These are phyloP conservation scores for Parathielavia appendiculata DNA, from an alignment of 495 filamentous ascomycete genomes.

Conservation along the genomic window DNA sequence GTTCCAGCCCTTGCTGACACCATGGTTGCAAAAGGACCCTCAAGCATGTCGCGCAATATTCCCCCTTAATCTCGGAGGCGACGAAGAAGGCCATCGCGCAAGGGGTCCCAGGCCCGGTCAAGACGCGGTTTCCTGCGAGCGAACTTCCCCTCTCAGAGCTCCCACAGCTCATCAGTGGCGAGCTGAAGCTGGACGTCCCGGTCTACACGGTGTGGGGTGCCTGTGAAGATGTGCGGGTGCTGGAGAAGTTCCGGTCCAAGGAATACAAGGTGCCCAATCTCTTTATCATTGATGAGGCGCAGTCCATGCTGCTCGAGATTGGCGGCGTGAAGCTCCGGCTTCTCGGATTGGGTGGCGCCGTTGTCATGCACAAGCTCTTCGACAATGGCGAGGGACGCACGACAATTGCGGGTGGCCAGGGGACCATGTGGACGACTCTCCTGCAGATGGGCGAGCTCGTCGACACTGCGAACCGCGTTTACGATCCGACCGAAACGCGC, in stretches of 20 bases:
- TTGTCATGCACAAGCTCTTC: conserved; percentile 99
- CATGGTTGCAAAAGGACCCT: conserved; percentile 61
- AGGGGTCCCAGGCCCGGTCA: conserved; percentile 60
- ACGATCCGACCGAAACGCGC: conserved; percentile 97
- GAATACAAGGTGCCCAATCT: conserved; percentile 98
- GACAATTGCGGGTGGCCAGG: conserved; percentile 96
- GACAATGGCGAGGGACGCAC: conserved; percentile 98
- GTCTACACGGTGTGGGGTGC: conserved; percentile 99
- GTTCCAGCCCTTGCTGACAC: conserved; percentile 19
- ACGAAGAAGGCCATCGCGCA: conserved; percentile 77
- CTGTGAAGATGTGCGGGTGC: conserved; percentile 94
- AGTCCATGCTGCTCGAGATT: conserved; percentile 86
- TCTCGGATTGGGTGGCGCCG: conserved; percentile 88
- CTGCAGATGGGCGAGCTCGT: conserved; percentile 98
- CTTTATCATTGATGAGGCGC: conserved; percentile 96
- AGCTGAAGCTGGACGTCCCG: conserved; percentile 83
- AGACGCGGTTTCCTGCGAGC: conserved; percentile 68
- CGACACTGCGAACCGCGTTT: conserved; percentile 95
- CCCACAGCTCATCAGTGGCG: conserved; percentile 81
- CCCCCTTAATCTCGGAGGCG: conserved; percentile 80
- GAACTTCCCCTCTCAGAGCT: conserved; percentile 94
- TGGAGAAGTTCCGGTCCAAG: conserved; percentile 96
- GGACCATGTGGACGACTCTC: conserved; percentile 99
- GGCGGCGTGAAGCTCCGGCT: conserved; percentile 95
- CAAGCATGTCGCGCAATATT: conserved; percentile 98